Base-by-base conservation (phyloP, 495 filamentous ascomycete species). In the Neurospora sublineolata region DNA sequence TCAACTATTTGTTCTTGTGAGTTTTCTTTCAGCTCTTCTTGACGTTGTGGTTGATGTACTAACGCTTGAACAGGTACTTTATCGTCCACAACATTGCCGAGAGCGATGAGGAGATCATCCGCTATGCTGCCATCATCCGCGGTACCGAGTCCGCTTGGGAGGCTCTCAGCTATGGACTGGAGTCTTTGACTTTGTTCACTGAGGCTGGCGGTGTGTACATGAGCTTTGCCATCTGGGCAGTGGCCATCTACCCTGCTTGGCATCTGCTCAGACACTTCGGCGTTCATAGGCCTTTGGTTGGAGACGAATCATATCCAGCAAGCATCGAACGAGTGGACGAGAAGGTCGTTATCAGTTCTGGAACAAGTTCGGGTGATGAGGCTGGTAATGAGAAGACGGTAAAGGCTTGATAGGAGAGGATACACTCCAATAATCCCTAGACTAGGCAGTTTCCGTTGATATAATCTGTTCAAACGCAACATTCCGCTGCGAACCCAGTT, bases 81-180 rank as follows among this genome's bases (percentile, higher is more conserved):
- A 80, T 89, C 71, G 85, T 89, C 42, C 82, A 85, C 23, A 87
- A 90, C 70, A 70, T 91, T 40, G 87, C 89, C 9, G 76, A 84
- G 12, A 79, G 81, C 46, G 82, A 87, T 16, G 83, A 84, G 42
- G 86, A 90, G 73, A 82, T 89, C 3, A 83, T 91, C 40, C 84
- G 89, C n/a, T 85, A 88, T 73, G 83, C 87, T 1, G 87, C 85
- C 10, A 78, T 91, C 67, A 77, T 91, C 37, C 80, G 88, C 64
- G 88, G 87, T 0, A 89, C 86, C 0, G 88, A 91, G 73, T 88
- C 87, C 33, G 88, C 87, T 5, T 87, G 85, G 76, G 87, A 90
- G 76, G 86, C 87, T 20, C 79, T 91, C 36, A 87, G 86, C 72
- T 90, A 89, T 71, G 88, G 88, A 1, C 74, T 90, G 0, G 85